Evolutionary conservation across 2,329 filamentous ascomycete species (phyloP).

Genomic region (Colletotrichum navitas): DNA sequence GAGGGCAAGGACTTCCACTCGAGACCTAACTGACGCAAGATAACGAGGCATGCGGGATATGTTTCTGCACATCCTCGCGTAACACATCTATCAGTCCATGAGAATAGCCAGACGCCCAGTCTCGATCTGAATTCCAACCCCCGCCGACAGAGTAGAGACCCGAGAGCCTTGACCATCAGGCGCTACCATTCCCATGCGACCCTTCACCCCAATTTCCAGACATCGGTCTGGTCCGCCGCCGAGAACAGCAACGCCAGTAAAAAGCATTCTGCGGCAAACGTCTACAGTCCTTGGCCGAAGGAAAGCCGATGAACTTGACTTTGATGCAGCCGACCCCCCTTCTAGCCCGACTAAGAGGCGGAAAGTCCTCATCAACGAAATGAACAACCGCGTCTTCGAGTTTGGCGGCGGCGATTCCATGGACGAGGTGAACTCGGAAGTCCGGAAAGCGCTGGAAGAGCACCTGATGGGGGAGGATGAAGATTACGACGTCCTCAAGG

Average conservation of each 20-base stretch:
- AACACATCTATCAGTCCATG: slow-evolving; percentile 45
- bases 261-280: slow-evolving; percentile 65
- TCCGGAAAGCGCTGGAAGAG: slow-evolving; percentile 67
- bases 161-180: slow-evolving; percentile 15
- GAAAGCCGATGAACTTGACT: slow-evolving; percentile 58
- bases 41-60: slow-evolving; percentile 45
- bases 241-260: slow-evolving; percentile 58
- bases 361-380: slow-evolving; percentile 70
- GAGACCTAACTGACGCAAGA: background rate
- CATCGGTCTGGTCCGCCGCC: slow-evolving; percentile 50
- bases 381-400: slow-evolving; percentile 68
- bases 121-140: slow-evolving; percentile 1
- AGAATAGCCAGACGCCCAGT: slow-evolving; percentile 42
- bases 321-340: slow-evolving; percentile 52
- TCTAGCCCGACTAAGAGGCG: slow-evolving; percentile 65
- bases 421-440: slow-evolving; percentile 67
- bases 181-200: slow-evolving; percentile 47
- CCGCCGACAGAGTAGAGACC: slow-evolving; percentile 13
- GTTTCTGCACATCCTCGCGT: slow-evolving; percentile 41
- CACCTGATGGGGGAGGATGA: slow-evolving; percentile 70
- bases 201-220: slow-evolving; percentile 53
- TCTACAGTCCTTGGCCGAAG: slow-evolving; percentile 58
- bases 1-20: slow-evolving; percentile 8
- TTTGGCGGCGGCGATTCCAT: slow-evolving; percentile 64
- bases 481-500: slow-evolving; percentile 72